phyloP scores from a whole-genome alignment of 192 early-diverging fungal genomes.

The Rhizophagus prolifer region DNA sequence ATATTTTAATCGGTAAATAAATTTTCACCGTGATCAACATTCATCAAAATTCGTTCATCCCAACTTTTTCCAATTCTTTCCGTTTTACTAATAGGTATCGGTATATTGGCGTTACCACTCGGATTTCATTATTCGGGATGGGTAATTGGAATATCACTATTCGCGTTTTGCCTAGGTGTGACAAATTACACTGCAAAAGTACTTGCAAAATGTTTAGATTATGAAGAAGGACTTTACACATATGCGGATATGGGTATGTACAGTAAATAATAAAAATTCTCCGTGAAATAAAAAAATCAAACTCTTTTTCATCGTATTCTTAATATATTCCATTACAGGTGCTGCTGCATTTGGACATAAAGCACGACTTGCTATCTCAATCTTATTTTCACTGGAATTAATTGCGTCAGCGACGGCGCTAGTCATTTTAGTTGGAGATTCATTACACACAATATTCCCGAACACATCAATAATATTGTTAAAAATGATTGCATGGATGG shows the following conservation, averaged over 20 bases:
- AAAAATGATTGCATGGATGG: constrained; percentile 47
- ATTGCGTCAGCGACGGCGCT: constrained; percentile 44
- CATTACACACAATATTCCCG: constrained; percentile 39
- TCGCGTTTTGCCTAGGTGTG: constrained; percentile 42
- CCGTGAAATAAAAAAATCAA: not conserved
- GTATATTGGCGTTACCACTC: constrained; percentile 62
- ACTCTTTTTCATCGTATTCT: not conserved
- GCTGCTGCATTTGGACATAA: constrained; percentile 41
- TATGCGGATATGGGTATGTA: constrained; percentile 47
- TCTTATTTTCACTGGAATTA: constrained; percentile 40
- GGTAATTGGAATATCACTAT: constrained; percentile 53
- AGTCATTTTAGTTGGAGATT: constrained; percentile 41
- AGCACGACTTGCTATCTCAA: constrained; percentile 33
- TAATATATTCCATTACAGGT: constrained; percentile 33
- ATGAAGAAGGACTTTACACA: constrained; percentile 34
- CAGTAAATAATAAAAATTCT: not conserved
- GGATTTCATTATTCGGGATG: constrained; percentile 61
- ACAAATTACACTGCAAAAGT: constrained; percentile 62
- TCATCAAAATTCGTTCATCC: not conserved
- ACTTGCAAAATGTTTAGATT: constrained; percentile 50
- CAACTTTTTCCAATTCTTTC: not conserved
- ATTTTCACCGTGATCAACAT: not conserved
- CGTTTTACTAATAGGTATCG: constrained; percentile 45
- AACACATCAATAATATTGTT: constrained; percentile 34
- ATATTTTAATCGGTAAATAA: constrained; percentile 53